phyloP scores from a whole-genome alignment of 495 filamentous ascomycete species.

The Xylaria cubensis region DNA sequence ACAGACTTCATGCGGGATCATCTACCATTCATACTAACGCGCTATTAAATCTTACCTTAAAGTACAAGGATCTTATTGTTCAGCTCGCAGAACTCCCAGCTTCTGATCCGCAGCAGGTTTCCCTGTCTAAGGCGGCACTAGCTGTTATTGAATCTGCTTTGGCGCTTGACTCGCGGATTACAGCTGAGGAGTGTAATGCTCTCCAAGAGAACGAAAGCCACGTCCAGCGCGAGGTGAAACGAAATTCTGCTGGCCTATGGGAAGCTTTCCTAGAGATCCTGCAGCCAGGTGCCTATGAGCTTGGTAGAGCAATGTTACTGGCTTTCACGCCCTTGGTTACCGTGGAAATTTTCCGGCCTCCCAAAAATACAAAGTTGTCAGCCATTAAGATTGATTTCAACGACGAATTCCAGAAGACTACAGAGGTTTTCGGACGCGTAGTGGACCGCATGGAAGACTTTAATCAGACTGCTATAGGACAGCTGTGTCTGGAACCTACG shows the following conservation, averaged over 20 bases:
- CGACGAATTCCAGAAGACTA: slow-evolving; percentile 69
- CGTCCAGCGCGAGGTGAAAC: slow-evolving; percentile 70
- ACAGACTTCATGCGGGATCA: slow-evolving; percentile 51
- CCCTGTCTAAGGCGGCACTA: slow-evolving; percentile 56
- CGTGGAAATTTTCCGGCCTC: slow-evolving; percentile 72
- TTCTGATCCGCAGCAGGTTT: slow-evolving; percentile 45
- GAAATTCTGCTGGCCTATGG: slow-evolving; percentile 75
- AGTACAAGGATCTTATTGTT: slow-evolving; percentile 54
- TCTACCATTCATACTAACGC: slow-evolving; percentile 59
- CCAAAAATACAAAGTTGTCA: slow-evolving; percentile 55
- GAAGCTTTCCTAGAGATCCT: slow-evolving; percentile 74
- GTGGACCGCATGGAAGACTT: slow-evolving; percentile 81
- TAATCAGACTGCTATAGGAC: slow-evolving; percentile 64
- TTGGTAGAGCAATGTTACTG: slow-evolving; percentile 74
- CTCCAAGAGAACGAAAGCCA: slow-evolving; percentile 60
- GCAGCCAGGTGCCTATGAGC: slow-evolving; percentile 63
- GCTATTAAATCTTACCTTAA: slow-evolving; percentile 56
- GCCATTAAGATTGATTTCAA: slow-evolving; percentile 72
- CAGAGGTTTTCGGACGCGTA: slow-evolving; percentile 71
- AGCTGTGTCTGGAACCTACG: slow-evolving; percentile 67
- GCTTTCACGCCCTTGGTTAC: slow-evolving; percentile 71
- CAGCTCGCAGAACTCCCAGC: slow-evolving; percentile 46
- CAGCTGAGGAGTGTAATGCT: slow-evolving; percentile 72
- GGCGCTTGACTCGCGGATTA: slow-evolving; percentile 74
- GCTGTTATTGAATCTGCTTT: slow-evolving; percentile 74